phyloP scores from a whole-genome alignment of 345 rosid species.

The Brassica nigra region DNA sequence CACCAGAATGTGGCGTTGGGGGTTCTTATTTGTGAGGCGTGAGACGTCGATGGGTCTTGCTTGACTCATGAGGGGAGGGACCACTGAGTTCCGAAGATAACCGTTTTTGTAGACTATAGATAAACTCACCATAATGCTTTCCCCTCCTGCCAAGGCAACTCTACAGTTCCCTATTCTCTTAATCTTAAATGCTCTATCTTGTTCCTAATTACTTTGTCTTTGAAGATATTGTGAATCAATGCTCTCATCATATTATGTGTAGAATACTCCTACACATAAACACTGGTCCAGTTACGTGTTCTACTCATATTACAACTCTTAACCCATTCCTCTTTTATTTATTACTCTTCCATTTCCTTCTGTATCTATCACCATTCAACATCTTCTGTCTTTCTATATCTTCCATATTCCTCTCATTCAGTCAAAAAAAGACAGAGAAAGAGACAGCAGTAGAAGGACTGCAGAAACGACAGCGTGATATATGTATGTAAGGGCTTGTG shows the following conservation, averaged over 20 bases:
- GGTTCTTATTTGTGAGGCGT: conserved; percentile 1
- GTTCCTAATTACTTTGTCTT: background rate
- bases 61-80: conserved; percentile 11
- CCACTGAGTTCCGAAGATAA: background rate
- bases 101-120: background rate
- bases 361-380: background rate
- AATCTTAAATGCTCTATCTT: conserved; percentile 16
- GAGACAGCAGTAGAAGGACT: background rate
- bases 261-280: background rate
- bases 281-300: conserved; percentile 4
- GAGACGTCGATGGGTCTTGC: conserved; percentile 26
- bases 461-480: background rate
- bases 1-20: conserved; percentile 11
- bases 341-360: background rate
- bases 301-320: conserved; percentile 8
- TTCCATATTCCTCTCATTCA: background rate
- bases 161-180: conserved; percentile 5
- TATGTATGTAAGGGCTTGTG: background rate
- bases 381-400: background rate
- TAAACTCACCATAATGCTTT: conserved; percentile 1
- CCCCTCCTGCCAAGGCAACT: conserved; percentile 35
- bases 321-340: background rate
- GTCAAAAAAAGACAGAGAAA: background rate
- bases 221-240: background rate
- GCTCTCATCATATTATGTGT: background rate